Conservation (phyloP, 352 stramenopile genomes). For the Halophytophthora batemanensis region DNA sequence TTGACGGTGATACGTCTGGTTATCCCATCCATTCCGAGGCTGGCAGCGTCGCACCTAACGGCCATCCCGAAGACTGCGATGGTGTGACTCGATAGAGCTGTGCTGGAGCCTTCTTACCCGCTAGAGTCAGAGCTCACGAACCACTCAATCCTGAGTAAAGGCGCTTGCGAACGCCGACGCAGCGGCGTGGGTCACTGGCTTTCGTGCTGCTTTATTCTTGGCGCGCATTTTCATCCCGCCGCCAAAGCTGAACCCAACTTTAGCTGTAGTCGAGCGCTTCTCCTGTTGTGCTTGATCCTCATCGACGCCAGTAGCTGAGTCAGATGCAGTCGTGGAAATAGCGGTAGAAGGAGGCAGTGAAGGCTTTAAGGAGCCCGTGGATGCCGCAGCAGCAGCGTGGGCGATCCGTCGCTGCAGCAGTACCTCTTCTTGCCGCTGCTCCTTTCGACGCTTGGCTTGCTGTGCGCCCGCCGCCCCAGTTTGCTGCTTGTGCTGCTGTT, state of each 20-base stretch:
- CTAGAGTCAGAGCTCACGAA: no score
- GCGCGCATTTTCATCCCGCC: conserved; percentile 16
- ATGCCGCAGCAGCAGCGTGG: conserved; percentile 3
- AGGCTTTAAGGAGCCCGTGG: neutral
- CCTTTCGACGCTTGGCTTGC: conserved; percentile 28
- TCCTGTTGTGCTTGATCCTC: neutral
- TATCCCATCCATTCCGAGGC: no score
- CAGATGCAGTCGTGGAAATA: neutral
- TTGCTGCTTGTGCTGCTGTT: conserved; percentile 30
- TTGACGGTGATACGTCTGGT: no score
- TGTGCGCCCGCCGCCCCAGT: conserved; percentile 10
- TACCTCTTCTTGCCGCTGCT: conserved; percentile 31
- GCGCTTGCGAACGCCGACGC: conserved; percentile 2
- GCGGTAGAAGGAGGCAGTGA: neutral
- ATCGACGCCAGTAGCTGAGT: no score
- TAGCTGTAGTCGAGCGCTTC: conserved; percentile 5
- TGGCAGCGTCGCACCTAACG: no score
- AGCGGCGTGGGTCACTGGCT: neutral
- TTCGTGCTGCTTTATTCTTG: conserved; percentile 28
- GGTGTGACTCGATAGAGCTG: no score
- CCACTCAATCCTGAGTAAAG: no score
- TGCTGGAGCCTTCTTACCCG: no score
- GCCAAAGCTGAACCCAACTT: conserved; percentile 34
- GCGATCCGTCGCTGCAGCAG: conserved; percentile 39
- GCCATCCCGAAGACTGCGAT: no score